Evolutionary conservation across 2,329 filamentous ascomycete species (phyloP), one percentile per base, ranked within the genome.

Genomic region (Chrysoporthe deuterocubensis): DNA sequence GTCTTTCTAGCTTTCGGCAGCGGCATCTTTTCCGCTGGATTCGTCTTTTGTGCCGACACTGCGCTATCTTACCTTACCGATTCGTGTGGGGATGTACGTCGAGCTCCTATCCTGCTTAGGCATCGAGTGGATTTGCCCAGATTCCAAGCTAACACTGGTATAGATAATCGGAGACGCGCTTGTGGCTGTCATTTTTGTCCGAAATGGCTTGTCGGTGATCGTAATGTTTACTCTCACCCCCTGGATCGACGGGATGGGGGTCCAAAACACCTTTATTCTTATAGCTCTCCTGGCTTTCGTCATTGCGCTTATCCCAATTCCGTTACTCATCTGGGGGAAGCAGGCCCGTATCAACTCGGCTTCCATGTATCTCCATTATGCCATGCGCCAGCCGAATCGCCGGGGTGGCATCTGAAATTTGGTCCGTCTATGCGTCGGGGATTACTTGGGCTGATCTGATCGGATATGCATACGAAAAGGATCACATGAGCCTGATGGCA

Each of bases 21-120:
- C 3, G 77, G 73, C 1, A 60, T 80, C 0, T 81, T 80, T 43
- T 78, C 75, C 0, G 80, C 79, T 54, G 79, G 78, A 0, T 71
- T 81, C 0, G 77, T 78, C 3, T 73, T 76, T 44, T 76, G 76
- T 32, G 73, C 75, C 54, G 76, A 80, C 34, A 74, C 76, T 13
- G 72, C 73, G 8, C 71, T 80, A n/a, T 76, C 77, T 0, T 72
- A 78, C 32, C 71, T 77, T 0, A 78, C 78, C 62, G 78, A 80
- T 48, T 75, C 75, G 18, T 81, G 81, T 52, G 72, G 74, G 59
- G 76, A 79, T 65, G 78, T 80, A 71, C 66, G 70, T 71, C 34
- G 8, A 54, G 26, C 34, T 42, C 43, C 16, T 14, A 52, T 3
- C 2, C 13, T 54, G 32, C 18, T 34, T 18, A 9, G 5, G 7